Evolutionary conservation across 148 eudicot genomes (phyloP), one percentile per base, ranked within the genome.

Genomic region (Dianthus caryophyllus): DNA sequence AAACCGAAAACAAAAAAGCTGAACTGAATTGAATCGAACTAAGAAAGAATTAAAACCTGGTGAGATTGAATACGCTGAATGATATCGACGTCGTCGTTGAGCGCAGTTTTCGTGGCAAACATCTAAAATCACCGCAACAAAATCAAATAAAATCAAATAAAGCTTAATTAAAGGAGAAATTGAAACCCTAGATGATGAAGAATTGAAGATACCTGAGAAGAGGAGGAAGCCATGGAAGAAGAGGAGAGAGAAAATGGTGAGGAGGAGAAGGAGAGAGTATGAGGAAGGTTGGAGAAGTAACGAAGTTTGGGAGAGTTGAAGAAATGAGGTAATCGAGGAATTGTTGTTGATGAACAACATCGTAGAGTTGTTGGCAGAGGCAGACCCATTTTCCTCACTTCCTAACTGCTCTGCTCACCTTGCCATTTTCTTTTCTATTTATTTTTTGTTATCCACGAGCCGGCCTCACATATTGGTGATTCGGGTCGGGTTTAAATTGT

Each of bases 51-150:
- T 21, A 65, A 13, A 21, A 91, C 98, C 95, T 93, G 98, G 66
- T 93, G 96, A 77, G 88, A 70, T 78, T 86, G 91, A 66, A 93
- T 86, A 10, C 83, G 81, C 59, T 87, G 88, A 36, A 79, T 79
- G 24, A 81, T 72, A 21, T 86, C 72, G 10, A 67, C 69, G 47
- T 83, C 81, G 60, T 52, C 72, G 10, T 41, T 9, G 48, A 48
- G 30, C 70, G 65, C 79, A 71, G 76, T 82, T 57, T 25, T 82
- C 66, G 88, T 53, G 10, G 85, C 72, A 12, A 70, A 63, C 67
- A 38, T 71, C 97, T 86, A 69, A 70, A 16, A 59, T 9, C 24
- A 26, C 30, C 68, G 51, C 30, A 6, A 33, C 51, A 61, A 33
- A 33, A 33, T 7, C 3, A 33, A 33, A 33, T 2, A 33, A 33